Evolutionary conservation across 305 asterid genomes (phyloP).

Genomic region (Lippia alba): DNA sequence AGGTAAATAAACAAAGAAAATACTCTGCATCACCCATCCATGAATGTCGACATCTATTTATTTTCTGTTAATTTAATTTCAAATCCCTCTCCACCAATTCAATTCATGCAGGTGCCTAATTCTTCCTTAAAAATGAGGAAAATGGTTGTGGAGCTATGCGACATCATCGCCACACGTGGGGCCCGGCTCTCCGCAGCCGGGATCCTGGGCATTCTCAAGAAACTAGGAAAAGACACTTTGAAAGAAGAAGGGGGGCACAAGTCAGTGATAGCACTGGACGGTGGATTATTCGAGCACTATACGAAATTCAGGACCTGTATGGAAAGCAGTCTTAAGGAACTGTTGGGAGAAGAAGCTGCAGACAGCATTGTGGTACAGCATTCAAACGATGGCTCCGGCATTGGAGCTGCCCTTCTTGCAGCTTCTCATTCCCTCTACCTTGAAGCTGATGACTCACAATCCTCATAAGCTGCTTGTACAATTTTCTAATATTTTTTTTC

Average conservation of each 20-base stretch:
- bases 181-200: conserved; percentile 94
- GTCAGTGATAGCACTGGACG: conserved; percentile 83
- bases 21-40: neutral
- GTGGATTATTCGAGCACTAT: conserved; percentile 84
- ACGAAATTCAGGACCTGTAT: conserved; percentile 65
- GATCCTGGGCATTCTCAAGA: conserved; percentile 71
- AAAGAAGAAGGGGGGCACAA: conserved; percentile 57
- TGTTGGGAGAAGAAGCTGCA: conserved; percentile 67
- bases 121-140: conserved; percentile 66
- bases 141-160: conserved; percentile 67
- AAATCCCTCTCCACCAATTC: too few relatives aligned
- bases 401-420: conserved; percentile 93
- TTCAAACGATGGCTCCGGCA: conserved; percentile 85
- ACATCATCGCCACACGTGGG: conserved; percentile 77
- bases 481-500: conserved; percentile 3
- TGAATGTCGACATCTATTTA: neutral
- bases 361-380: conserved; percentile 49
- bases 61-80: too few relatives aligned
- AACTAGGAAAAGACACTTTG: conserved; percentile 66
- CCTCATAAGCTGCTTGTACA: neutral
- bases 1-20: conserved; percentile 49
- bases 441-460: conserved; percentile 46
- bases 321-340: conserved; percentile 62
- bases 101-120: conserved; percentile 50
- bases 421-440: conserved; percentile 83